phyloP scores from a whole-genome alignment of 1,284 basidiomycete genomes.

The Pseudozyma sp. region DNA sequence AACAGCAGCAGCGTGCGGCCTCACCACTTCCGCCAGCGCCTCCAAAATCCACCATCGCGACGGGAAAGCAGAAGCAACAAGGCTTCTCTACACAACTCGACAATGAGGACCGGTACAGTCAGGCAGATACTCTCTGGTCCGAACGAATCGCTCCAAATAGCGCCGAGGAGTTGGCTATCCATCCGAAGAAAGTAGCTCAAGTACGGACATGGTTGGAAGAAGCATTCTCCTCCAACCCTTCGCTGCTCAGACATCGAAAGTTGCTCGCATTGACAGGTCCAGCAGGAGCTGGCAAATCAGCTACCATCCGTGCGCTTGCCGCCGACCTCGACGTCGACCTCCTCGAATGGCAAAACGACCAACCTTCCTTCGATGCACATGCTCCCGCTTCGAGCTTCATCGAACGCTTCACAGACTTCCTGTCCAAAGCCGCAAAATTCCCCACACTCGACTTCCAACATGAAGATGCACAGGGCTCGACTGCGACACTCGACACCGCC shows the following conservation, averaged over 20 bases:
- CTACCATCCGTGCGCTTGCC: slow-evolving; percentile 81
- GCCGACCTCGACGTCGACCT: slow-evolving; percentile 81
- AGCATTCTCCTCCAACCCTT: slow-evolving; percentile 77
- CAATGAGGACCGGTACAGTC: not conserved
- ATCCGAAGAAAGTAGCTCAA: slow-evolving; percentile 85
- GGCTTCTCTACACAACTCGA: not conserved
- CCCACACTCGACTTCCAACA: slow-evolving; percentile 37
- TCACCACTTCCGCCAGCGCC: not conserved
- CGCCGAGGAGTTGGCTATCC: slow-evolving; percentile 80
- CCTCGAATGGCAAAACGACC: slow-evolving; percentile 83
- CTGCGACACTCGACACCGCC: not conserved
- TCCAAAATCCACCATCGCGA: not conserved
- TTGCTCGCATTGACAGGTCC: slow-evolving; percentile 88
- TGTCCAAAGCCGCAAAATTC: slow-evolving; percentile 47
- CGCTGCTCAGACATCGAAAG: slow-evolving; percentile 78
- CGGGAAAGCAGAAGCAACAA: slow-evolving; percentile 32
- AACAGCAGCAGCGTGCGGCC: not conserved
- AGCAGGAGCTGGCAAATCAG: slow-evolving; percentile 89
- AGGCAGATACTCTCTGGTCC: slow-evolving; percentile 21
- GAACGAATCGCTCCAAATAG: slow-evolving; percentile 20
- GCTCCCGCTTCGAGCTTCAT: slow-evolving; percentile 25
- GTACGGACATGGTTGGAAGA: slow-evolving; percentile 87
- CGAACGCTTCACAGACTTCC: slow-evolving; percentile 58
- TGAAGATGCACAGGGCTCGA: not conserved
- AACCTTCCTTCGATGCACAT: slow-evolving; percentile 14